A percentile compares a stretch with the other conserved stretches of the same genome.
Conservation (phyloP, 2,329 filamentous ascomycete species). For the Cytospora piceicola region DNA sequence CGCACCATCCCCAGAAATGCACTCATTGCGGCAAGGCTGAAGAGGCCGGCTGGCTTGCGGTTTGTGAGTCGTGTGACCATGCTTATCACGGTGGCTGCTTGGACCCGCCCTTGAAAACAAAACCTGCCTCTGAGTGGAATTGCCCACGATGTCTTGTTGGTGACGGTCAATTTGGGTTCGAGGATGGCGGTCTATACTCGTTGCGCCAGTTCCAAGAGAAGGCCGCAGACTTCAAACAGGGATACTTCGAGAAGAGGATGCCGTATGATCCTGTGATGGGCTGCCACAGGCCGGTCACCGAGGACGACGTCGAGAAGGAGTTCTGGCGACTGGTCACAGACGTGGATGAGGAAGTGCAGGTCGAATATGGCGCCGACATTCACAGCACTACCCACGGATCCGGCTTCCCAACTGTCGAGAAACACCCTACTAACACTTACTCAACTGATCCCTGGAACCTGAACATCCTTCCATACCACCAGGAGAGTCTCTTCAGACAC, state of each 20-base stretch:
- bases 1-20: slow-evolving; percentile 63
- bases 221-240: slow-evolving; percentile 91
- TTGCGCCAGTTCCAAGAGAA: slow-evolving; percentile 95
- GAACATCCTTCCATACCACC: slow-evolving; percentile 86
- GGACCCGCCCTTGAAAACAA: slow-evolving; percentile 78
- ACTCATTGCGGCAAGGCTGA: slow-evolving; percentile 84
- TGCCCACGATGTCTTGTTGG: slow-evolving; percentile 94
- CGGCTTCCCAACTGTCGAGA: slow-evolving; percentile 93
- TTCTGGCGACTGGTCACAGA: slow-evolving; percentile 97
- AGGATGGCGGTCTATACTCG: slow-evolving; percentile 95
- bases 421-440: slow-evolving; percentile 84
- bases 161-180: slow-evolving; percentile 95
- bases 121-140: slow-evolving; percentile 90
- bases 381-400: slow-evolving; percentile 98
- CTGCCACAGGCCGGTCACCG: slow-evolving; percentile 78
- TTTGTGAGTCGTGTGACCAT: slow-evolving; percentile 91
- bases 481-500: slow-evolving; percentile 91
- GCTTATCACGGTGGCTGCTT: slow-evolving; percentile 86
- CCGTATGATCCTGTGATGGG: slow-evolving; percentile 84
- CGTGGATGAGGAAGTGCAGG: slow-evolving; percentile 92
- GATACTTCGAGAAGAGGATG: slow-evolving; percentile 90
- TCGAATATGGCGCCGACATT: slow-evolving; percentile 97
- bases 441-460: slow-evolving; percentile 94
- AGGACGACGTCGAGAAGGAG: slow-evolving; percentile 94
- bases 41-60: slow-evolving; percentile 69